Evolutionary conservation across 108 stramenopile genomes (phyloP).

Genomic region (Cylindrotheca fusiformis): DNA sequence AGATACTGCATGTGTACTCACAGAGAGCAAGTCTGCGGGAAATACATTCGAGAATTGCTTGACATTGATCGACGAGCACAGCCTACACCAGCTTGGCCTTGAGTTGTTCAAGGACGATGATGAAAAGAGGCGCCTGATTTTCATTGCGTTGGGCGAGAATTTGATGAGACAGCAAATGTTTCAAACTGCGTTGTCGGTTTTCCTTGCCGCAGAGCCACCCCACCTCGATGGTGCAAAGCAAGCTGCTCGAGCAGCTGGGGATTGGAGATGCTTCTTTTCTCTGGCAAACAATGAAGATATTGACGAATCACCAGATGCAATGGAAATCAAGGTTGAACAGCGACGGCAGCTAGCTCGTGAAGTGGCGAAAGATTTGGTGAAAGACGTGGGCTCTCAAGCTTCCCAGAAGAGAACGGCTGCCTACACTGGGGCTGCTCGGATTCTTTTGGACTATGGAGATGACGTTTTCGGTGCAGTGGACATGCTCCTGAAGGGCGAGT

Average conservation of each 20-base stretch:
- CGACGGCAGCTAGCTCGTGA: constrained; percentile 32
- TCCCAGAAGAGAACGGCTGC: constrained; percentile 31
- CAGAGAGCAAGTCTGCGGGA: constrained; percentile 16
- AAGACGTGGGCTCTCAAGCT: neutral
- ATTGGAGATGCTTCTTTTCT: constrained; percentile 77
- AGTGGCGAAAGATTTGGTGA: constrained; percentile 33
- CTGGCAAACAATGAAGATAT: constrained; percentile 18
- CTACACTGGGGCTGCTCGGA: constrained; percentile 63
- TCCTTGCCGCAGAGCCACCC: constrained; percentile 54
- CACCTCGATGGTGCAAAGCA: constrained; percentile 61
- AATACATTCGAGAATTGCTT: constrained; percentile 60
- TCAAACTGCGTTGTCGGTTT: constrained; percentile 60
- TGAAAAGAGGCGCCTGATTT: constrained; percentile 32
- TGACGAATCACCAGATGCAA: constrained; percentile 4
- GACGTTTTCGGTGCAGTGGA: constrained; percentile 71
- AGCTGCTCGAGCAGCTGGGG: constrained; percentile 59
- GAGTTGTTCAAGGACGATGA: constrained; percentile 48
- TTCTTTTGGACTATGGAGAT: constrained; percentile 74
- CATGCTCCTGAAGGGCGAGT: constrained; percentile 57
- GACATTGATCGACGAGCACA: constrained; percentile 65
- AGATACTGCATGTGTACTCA: constrained; percentile 8
- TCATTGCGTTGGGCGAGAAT: constrained; percentile 62
- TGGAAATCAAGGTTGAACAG: constrained; percentile 22
- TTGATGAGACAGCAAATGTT: constrained; percentile 48
- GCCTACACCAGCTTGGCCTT: constrained; percentile 50